phyloP scores from a whole-genome alignment of 2,329 filamentous ascomycete species.

The Clonostachys rosea region DNA sequence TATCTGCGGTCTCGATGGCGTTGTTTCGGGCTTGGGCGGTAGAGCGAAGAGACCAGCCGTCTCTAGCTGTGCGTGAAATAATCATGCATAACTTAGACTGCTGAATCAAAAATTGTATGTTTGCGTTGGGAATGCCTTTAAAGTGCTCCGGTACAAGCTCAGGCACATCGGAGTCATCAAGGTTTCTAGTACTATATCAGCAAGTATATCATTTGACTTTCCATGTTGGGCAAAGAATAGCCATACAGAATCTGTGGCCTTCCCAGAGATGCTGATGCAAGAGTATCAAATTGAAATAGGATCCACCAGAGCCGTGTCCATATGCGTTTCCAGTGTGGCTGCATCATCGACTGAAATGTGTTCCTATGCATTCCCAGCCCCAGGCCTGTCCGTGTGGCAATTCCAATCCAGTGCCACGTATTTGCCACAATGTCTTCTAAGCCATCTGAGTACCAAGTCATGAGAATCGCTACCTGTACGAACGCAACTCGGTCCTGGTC shows the following conservation, averaged over 20 bases:
- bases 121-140: constrained; percentile 28
- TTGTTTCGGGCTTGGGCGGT: constrained; percentile 11
- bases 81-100: constrained; percentile 44
- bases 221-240: neutral
- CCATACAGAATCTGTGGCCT: constrained; percentile 42
- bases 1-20: constrained; percentile 19
- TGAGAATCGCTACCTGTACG: constrained; percentile 47
- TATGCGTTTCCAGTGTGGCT: constrained; percentile 20
- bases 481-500: constrained; percentile 48
- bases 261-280: constrained; percentile 34
- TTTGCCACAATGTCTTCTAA: constrained; percentile 51
- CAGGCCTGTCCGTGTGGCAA: constrained; percentile 44
- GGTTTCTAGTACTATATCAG: constrained; percentile 17
- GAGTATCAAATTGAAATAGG: constrained; percentile 30
- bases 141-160: constrained; percentile 37
- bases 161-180: constrained; percentile 45
- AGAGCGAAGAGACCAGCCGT: constrained; percentile 4
- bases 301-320: constrained; percentile 34
- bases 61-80: constrained; percentile 29
- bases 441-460: constrained; percentile 52
- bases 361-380: constrained; percentile 47
- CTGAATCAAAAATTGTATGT: constrained; percentile 36
- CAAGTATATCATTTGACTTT: too few relatives aligned
- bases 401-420: constrained; percentile 46
- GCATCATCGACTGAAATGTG: constrained; percentile 16